phyloP scores from a whole-genome alignment of 2,329 filamentous ascomycete species.

The Trichoderma asperellum region DNA sequence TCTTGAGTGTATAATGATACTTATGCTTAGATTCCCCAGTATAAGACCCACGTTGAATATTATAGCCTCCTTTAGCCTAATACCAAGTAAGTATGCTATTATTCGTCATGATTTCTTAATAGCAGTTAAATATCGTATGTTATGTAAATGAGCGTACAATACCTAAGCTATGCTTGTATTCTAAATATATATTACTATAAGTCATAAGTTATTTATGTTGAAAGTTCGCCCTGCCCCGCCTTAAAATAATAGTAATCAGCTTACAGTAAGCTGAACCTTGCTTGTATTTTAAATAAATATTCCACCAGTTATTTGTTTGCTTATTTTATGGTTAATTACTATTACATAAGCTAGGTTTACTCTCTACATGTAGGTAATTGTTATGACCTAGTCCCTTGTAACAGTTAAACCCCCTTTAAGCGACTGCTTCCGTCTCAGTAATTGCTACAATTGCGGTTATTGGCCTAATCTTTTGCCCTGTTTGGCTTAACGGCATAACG shows the following conservation, averaged over 20 bases:
- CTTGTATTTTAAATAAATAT: not conserved
- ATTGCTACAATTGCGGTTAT: no score
- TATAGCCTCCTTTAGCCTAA: not conserved
- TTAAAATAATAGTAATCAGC: not conserved
- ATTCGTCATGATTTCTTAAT: not conserved
- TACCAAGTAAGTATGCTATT: not conserved
- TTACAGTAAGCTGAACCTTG: conserved; percentile 8
- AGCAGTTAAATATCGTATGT: not conserved
- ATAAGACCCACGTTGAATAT: not conserved
- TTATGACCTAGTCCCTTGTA: no score
- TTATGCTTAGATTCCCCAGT: not conserved
- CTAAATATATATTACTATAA: not conserved
- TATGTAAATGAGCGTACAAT: not conserved
- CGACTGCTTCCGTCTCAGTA: no score
- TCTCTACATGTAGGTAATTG: no score
- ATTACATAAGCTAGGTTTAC: no score
- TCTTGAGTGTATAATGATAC: not conserved
- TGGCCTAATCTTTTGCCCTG: no score
- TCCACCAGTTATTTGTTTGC: no score
- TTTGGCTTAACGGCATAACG: no score
- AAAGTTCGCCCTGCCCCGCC: not conserved
- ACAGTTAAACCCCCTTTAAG: no score
- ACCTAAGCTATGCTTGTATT: not conserved
- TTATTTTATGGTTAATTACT: no score
- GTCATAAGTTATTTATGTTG: not conserved